Base-by-base conservation (phyloP, 257 asterid species). In the Oldenlandia corymbosa region DNA sequence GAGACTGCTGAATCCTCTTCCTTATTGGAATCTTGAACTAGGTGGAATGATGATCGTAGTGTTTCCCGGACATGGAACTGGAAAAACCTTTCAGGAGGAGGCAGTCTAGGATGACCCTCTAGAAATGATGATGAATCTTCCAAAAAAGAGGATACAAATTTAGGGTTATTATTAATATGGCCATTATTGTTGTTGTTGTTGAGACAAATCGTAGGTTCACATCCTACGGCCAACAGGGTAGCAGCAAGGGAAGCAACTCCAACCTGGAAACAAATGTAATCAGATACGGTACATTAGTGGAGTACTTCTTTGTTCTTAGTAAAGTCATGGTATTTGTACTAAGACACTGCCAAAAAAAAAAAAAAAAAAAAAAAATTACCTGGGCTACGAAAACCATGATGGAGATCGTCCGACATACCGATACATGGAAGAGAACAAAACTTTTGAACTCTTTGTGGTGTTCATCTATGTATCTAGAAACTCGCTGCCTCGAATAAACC, bases 381-480 rank as follows among this genome's bases (percentile, higher is more conserved):
- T 65, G 69, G 30, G 51, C 39, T 18, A 52, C 9, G 4, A 39
- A 52, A 37, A 41, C 69, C 10, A 27, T 5, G 27, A 65, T 41
- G 2, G 62, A 49, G 55, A 65, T 12, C 41, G 39, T 41, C 13
- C 60, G 39, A 39, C 61, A 51, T n/a, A 65, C 28, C 8, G 4
- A 7, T 28, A 51, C 61, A 28, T 52, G 69, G 36, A 36, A 26
- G 50, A 65, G 69, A 36, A 52, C 49, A 65, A 51, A 52, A 5
- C 28, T 41, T 42, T 65, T 24, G 52, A 65, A 37, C 20, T 24
- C 51, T 52, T 10, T 26, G 49, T 65, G 52, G 21, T n/a, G 28
- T 16, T 13, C 62, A 42, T 39, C 53, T 10, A 65, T 52, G 53
- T 41, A 65, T 36, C 11, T 10, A 26, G 59, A 50, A 52, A 65